Evolutionary conservation across 1,139 yeast genomes (phyloP).

Genomic region (Diutina mesorugosa): DNA sequence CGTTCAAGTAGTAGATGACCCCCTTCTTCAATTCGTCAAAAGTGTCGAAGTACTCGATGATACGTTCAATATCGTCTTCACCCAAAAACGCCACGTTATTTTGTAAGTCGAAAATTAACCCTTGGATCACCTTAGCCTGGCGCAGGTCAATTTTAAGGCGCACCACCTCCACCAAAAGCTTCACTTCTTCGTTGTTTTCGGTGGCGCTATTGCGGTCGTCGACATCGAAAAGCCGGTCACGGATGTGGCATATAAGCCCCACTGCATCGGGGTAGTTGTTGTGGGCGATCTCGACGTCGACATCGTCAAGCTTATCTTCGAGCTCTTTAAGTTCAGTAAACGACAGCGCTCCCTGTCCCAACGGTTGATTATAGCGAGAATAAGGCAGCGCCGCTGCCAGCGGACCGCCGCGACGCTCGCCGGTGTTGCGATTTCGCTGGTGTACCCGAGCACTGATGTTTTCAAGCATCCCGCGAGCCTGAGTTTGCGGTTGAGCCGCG

Average conservation of each 20-base stretch:
- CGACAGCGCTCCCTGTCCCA: conserved; percentile 7
- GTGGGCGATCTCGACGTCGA: conserved; percentile 55
- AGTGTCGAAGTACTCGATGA: conserved; percentile 22
- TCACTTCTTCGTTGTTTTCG: conserved; percentile 16
- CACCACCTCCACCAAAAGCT: conserved; percentile 24
- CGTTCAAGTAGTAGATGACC: conserved; percentile 21
- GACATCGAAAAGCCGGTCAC: conserved; percentile 15
- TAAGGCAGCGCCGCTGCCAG: background rate
- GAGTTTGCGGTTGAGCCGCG: conserved; percentile 4
- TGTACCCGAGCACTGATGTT: conserved; percentile 45
- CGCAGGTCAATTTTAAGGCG: conserved; percentile 25
- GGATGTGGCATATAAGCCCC: conserved; percentile 33
- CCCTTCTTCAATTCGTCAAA: conserved; percentile 29
- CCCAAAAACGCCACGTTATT: conserved; percentile 22
- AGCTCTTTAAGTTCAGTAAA: conserved; percentile 36
- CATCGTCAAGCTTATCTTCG: conserved; percentile 53
- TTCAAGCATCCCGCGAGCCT: conserved; percentile 31
- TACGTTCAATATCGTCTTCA: conserved; percentile 20
- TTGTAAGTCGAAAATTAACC: conserved; percentile 25
- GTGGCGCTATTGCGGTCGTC: conserved; percentile 7
- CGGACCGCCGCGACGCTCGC: conserved; percentile 13
- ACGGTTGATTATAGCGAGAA: background rate
- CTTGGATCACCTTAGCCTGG: conserved; percentile 23
- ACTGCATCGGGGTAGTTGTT: conserved; percentile 45
- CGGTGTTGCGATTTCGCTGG: conserved; percentile 39